Evolutionary conservation across 1,284 basidiomycete genomes (phyloP), one percentile per base, ranked within the genome.

Genomic region (Cerioporus squamosus): DNA sequence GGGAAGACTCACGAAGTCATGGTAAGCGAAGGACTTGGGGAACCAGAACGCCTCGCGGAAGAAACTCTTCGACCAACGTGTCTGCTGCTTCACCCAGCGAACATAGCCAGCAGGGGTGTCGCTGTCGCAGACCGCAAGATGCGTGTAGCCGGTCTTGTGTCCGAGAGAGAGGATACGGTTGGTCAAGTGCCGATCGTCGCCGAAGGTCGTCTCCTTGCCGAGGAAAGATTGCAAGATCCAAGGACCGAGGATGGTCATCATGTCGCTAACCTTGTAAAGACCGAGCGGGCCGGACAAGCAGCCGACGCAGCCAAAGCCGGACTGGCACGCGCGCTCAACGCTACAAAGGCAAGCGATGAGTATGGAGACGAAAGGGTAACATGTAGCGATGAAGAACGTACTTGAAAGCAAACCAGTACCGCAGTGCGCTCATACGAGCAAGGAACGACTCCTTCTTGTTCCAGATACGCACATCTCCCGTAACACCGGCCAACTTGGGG

Each of bases 21-120:
- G 56, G 56, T 57, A 63, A 12, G 65, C 65, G 36, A 66, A 65
- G 26, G 52, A 53, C 51, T 60, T 64, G 2, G 66, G 63, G 56
- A 66, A 66, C 63, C 63, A 66, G 51, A 63, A 63, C 38, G 61
- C 61, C 55, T 68, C 66, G n/a, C 66, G 62, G 60, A 66, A 68
- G 53, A 62, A 65, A 2, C 55, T 59, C 55, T 66, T 65, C 9
- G 66, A 68, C 66, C 66, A 68, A 22, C 66, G 60, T 10, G 65
- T 66, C 59, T 68, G 66, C 56, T 68, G 66, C 58, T 68, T 68
- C 53, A 68, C 61, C 66, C 66, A 68, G 23, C 66, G 65, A 1
- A 68, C 66, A 45, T 65, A 68, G 14, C 56, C 53, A 18, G 63
- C 53, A 1, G 66, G 66, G 3, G 66, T 62, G 23, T 68, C 66